Conservation (phyloP, 345 rosid species). For the Nasturtium officinale region DNA sequence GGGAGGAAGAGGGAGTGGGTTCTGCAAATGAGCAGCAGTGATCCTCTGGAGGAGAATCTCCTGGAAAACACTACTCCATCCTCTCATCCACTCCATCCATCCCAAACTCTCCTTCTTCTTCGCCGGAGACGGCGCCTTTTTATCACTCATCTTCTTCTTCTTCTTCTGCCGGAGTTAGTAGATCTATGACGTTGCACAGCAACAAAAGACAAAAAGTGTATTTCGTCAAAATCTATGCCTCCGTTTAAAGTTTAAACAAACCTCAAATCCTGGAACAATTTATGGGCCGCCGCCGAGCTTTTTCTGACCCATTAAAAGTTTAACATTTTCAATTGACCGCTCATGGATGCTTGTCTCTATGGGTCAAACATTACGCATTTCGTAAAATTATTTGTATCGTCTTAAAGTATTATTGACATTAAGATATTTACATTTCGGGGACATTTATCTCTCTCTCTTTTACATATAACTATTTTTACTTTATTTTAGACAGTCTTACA, state of each 20-base stretch:
- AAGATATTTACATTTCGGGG: background rate
- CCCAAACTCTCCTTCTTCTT: conserved; percentile 70
- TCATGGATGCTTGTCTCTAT: conserved; percentile 18
- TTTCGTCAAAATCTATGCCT: conserved; percentile 37
- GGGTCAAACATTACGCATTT: conserved; percentile 10
- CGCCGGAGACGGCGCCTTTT: conserved; percentile 26
- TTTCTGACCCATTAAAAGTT: conserved; percentile 17
- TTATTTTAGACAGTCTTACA: conserved; percentile 11
- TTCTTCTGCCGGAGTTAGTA: conserved; percentile 6
- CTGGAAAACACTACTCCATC: conserved; percentile 67
- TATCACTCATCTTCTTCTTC: conserved; percentile 39
- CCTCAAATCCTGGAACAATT: background rate
- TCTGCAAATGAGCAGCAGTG: conserved; percentile 71
- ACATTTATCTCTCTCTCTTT: background rate
- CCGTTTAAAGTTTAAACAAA: background rate
- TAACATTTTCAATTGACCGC: background rate
- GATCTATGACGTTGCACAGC: conserved; percentile 31
- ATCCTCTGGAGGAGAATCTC: conserved; percentile 92
- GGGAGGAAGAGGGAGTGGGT: conserved; percentile 85
- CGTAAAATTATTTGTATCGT: background rate
- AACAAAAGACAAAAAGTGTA: conserved; percentile 29
- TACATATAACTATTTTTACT: no score
- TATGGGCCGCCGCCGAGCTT: conserved; percentile 37
- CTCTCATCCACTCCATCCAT: conserved; percentile 95
- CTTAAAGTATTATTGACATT: background rate